These are phyloP conservation scores for Penicillium paradoxum DNA, from an alignment of 495 filamentous ascomycete genomes.

Conservation along the genomic window DNA sequence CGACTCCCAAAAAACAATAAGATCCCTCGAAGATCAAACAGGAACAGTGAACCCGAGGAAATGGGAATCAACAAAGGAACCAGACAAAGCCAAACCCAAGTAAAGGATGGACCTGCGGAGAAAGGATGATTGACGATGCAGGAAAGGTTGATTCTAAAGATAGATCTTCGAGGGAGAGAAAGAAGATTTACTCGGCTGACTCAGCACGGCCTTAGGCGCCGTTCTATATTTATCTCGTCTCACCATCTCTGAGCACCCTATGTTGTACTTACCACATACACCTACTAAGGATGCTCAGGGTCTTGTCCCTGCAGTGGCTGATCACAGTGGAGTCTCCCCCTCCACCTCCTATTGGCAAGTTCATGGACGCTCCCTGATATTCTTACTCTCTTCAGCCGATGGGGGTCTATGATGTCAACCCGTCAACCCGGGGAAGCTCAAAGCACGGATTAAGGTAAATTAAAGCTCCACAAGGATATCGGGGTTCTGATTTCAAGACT, in stretches of 20 bases:
- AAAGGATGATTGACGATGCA: constrained; percentile 27
- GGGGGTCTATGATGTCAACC: constrained; percentile 3
- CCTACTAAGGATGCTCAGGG: too few species aligned
- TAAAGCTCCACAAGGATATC: background rate
- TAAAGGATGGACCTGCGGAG: constrained; percentile 9
- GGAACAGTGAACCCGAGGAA: constrained; percentile 4
- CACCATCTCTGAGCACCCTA: background rate
- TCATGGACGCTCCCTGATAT: too few species aligned
- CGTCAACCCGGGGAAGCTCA: constrained; percentile 1
- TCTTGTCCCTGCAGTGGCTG: constrained; percentile 4
- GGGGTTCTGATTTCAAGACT: too few species aligned
- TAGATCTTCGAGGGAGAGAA: constrained; percentile 22
- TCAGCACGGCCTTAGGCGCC: constrained; percentile 5
- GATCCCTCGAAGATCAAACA: constrained; percentile 1
- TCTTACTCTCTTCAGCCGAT: background rate
- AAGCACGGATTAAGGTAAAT: background rate
- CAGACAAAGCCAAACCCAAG: constrained; percentile 11
- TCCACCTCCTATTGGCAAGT: too few species aligned
- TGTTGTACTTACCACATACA: background rate
- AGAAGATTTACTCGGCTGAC: constrained; percentile 4
- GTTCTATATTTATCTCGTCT: constrained; percentile 6
- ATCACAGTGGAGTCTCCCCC: constrained; percentile 1
- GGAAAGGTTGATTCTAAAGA: constrained; percentile 34
- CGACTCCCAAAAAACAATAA: background rate
- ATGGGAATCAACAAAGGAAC: background rate